Conservation (phyloP, 1,284 basidiomycete species). For the Trichosporon sp. region DNA sequence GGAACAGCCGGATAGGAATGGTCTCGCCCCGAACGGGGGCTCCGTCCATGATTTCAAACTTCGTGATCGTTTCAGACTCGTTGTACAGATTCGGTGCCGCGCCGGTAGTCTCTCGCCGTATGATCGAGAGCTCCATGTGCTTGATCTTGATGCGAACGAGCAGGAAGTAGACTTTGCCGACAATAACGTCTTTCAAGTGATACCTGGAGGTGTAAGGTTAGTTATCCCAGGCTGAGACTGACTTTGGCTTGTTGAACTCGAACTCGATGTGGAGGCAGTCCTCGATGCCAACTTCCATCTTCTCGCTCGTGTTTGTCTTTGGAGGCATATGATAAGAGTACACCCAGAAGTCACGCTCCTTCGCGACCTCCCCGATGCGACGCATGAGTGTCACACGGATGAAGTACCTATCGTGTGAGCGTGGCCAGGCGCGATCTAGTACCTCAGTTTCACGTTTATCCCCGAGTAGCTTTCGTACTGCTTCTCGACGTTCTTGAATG, state of each 20-base stretch:
- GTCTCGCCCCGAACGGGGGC: constrained; percentile 94
- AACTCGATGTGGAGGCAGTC: constrained; percentile 99
- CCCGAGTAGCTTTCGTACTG: constrained; percentile 97
- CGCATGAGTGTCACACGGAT: constrained; percentile 86
- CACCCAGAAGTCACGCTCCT: constrained; percentile 95
- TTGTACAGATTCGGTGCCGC: constrained; percentile 97
- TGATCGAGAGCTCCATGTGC: constrained; percentile 98
- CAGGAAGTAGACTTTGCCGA: constrained; percentile 98
- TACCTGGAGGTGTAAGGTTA: constrained; percentile 58
- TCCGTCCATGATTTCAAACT: constrained; percentile 99
- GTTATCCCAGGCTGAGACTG: constrained; percentile 35
- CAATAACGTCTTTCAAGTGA: constrained; percentile 97
- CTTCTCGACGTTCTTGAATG: constrained; percentile 99
- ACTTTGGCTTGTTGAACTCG: constrained; percentile 99
- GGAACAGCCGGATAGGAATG: constrained; percentile 94
- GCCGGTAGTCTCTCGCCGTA: constrained; percentile 93
- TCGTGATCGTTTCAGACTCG: constrained; percentile 97
- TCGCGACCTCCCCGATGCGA: constrained; percentile 83
- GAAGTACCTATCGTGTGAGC: constrained; percentile 65
- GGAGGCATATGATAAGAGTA: constrained; percentile 98
- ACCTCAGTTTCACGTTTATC: constrained; percentile 96
- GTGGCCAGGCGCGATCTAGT: constrained; percentile 31
- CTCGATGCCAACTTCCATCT: constrained; percentile 99
- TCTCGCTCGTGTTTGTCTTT: constrained; percentile 94
- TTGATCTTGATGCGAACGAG: constrained; percentile 99